phyloP scores from a whole-genome alignment of 495 filamentous ascomycete species.

The Aspergillus biplanus region DNA sequence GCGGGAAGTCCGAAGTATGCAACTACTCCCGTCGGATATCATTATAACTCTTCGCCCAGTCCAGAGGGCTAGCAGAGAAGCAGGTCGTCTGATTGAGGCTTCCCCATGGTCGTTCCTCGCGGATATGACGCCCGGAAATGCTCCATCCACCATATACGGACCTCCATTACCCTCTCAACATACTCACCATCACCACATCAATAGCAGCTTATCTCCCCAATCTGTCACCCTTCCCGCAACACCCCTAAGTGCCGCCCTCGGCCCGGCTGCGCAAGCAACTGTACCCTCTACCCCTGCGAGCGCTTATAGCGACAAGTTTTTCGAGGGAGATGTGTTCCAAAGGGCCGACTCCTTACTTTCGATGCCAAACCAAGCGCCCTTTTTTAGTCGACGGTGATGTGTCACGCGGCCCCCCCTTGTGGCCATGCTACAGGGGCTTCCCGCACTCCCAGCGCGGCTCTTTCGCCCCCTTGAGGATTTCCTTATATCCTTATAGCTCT shows the following conservation, averaged over 20 bases:
- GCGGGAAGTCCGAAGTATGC: slow-evolving; percentile 65
- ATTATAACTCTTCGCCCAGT: slow-evolving; percentile 73
- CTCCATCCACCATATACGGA: slow-evolving; percentile 40
- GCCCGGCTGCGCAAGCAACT: slow-evolving; percentile 86
- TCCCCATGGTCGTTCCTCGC: slow-evolving; percentile 73
- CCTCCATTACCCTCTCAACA: slow-evolving; percentile 43
- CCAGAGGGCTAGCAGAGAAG: slow-evolving; percentile 75
- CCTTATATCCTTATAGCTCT: not conserved
- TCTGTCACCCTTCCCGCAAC: slow-evolving; percentile 59
- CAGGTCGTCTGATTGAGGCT: slow-evolving; percentile 68
- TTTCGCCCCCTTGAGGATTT: not conserved
- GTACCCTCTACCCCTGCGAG: slow-evolving; percentile 79
- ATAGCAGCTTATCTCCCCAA: slow-evolving; percentile 41
- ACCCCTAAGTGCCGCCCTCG: slow-evolving; percentile 82
- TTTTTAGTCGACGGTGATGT: slow-evolving; percentile 42
- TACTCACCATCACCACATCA: slow-evolving; percentile 38
- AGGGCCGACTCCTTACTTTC: slow-evolving; percentile 71
- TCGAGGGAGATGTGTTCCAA: slow-evolving; percentile 73
- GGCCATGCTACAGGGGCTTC: not conserved
- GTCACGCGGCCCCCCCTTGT: slow-evolving; percentile 7
- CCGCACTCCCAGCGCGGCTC: not conserved
- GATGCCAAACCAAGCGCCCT: slow-evolving; percentile 53
- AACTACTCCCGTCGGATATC: slow-evolving; percentile 68
- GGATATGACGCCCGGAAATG: slow-evolving; percentile 38
- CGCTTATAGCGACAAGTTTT: slow-evolving; percentile 65